These are phyloP conservation scores for Flaveria brownii DNA, from an alignment of 129 eudicot species.

Conservation along the genomic window DNA sequence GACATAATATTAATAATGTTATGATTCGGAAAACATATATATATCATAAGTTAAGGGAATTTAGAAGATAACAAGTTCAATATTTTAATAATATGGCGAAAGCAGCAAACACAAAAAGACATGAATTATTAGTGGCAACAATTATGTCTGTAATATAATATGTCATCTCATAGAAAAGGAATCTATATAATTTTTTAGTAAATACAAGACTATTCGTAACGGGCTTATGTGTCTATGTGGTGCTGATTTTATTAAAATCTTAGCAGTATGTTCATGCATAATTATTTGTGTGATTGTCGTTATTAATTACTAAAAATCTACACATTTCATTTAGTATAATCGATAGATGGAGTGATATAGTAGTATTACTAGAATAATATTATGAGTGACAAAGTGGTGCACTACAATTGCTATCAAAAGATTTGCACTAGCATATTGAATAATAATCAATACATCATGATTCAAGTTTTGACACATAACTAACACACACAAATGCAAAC, in stretches of 20 bases:
- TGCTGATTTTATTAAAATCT: neutral
- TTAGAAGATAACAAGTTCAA: neutral
- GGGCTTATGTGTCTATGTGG: too few relatives aligned
- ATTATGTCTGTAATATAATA: constrained; percentile 25
- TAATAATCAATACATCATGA: constrained; percentile 18
- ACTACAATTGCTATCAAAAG: constrained; percentile 29
- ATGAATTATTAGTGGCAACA: constrained; percentile 29
- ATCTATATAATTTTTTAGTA: neutral
- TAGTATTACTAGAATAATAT: constrained; percentile 7
- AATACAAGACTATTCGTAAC: too few relatives aligned
- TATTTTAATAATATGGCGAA: neutral
- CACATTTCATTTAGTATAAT: neutral
- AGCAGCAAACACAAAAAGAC: constrained; percentile 28
- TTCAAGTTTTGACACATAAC: constrained; percentile 16
- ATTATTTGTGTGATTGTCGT: neutral
- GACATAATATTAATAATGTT: neutral
- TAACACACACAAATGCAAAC: neutral
- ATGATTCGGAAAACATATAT: neutral
- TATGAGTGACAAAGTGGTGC: constrained; percentile 34
- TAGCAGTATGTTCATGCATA: neutral
- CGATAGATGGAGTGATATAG: neutral
- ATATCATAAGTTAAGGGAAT: neutral
- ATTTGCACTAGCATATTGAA: constrained; percentile 42
- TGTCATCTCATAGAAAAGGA: constrained; percentile 22
- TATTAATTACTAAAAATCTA: neutral